These are phyloP conservation scores for Leccinum imitatum DNA, from an alignment of 768 basidiomycete genomes.

Conservation along the genomic window DNA sequence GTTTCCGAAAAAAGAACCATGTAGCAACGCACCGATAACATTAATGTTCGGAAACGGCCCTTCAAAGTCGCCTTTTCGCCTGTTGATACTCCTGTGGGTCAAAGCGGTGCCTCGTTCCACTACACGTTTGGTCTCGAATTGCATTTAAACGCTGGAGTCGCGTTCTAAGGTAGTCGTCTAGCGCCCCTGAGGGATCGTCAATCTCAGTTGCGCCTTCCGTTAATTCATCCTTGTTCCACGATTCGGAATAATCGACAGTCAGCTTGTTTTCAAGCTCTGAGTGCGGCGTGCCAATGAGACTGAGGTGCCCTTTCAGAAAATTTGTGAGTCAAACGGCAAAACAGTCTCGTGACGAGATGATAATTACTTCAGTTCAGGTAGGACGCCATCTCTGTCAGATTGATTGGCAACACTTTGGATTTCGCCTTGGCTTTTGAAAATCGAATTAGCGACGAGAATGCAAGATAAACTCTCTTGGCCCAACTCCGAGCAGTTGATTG, in stretches of 20 bases:
- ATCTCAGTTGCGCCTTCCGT: background rate
- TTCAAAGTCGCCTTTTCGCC: conserved; percentile 84
- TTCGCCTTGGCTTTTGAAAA: background rate
- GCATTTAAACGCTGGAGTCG: background rate
- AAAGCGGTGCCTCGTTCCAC: conserved; percentile 19
- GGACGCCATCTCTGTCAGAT: background rate
- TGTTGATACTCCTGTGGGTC: conserved; percentile 79
- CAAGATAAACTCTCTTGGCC: conserved; percentile 11
- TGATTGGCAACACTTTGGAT: background rate
- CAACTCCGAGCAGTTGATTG: conserved; percentile 10
- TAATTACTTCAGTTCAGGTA: conserved; percentile 12
- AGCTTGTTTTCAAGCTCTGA: conserved; percentile 1
- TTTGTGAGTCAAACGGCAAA: background rate
- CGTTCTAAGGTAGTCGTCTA: background rate
- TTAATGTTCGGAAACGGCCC: conserved; percentile 71
- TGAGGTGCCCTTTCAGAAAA: background rate
- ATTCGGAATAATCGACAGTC: background rate
- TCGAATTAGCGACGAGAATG: conserved; percentile 8
- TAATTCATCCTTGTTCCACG: background rate
- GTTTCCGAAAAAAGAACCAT: background rate
- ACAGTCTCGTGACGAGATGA: background rate
- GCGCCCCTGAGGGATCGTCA: background rate
- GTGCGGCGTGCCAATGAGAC: background rate
- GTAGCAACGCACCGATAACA: conserved; percentile 54
- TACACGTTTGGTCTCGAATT: background rate